phyloP scores from a whole-genome alignment of 176 grass and related monocot species.

The Oryza coarctata region DNA sequence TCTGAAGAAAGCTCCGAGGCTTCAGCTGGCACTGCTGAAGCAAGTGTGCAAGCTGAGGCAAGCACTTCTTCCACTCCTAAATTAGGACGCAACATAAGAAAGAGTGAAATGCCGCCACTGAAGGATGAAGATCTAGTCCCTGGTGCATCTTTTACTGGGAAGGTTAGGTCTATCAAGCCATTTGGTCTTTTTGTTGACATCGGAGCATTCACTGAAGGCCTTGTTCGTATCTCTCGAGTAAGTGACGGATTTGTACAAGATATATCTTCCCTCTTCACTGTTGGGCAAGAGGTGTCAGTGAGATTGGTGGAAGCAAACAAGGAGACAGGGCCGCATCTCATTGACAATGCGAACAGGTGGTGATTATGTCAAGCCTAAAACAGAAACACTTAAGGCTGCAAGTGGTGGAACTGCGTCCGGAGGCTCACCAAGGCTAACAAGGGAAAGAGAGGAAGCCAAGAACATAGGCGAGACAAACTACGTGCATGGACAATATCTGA shows the following conservation, averaged over 20 bases:
- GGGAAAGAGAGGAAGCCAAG: conserved; percentile 37
- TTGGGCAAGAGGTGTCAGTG: conserved; percentile 91
- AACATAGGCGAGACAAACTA: conserved; percentile 46
- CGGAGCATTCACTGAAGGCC: conserved; percentile 80
- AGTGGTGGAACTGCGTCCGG: conserved; percentile 34
- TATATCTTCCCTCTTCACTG: conserved; percentile 69
- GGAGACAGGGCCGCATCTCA: conserved; percentile 71
- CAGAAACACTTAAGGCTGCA: conserved; percentile 46
- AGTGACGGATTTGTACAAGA: conserved; percentile 85
- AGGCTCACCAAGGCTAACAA: conserved; percentile 52
- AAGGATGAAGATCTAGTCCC: conserved; percentile 80
- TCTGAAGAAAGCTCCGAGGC: conserved; percentile 44
- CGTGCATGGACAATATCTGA: conserved; percentile 50
- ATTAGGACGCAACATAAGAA: conserved; percentile 45
- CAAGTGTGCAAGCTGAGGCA: conserved; percentile 40
- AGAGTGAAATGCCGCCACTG: conserved; percentile 68
- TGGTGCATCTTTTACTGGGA: conserved; percentile 75
- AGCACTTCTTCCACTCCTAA: conserved; percentile 48
- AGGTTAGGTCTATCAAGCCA: conserved; percentile 81
- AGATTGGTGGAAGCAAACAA: conserved; percentile 74
- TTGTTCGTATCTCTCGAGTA: conserved; percentile 88
- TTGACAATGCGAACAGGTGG: conserved; percentile 72
- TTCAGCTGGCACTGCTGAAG: conserved; percentile 35
- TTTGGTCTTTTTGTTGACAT: conserved; percentile 93
- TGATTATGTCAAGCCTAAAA: conserved; percentile 53